Base-by-base conservation (phyloP, 352 stramenopile species). In the Globisporangium middletonii region DNA sequence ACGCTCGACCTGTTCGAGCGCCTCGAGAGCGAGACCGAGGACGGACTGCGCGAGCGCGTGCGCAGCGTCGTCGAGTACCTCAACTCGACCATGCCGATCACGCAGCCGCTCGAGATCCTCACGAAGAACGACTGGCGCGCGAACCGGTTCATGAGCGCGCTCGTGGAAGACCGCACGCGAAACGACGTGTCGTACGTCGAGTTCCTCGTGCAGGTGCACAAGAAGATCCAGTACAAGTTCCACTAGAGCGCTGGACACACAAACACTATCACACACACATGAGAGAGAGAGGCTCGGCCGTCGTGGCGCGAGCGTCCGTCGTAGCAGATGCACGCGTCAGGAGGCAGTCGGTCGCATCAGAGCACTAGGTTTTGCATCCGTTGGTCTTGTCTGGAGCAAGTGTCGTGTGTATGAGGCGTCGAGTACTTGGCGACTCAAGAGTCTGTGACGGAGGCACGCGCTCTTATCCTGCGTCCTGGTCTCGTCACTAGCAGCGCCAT, bases 151-250 rank as follows among this genome's bases (percentile, higher is more conserved):
- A 91, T 92, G 75, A 91, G 77, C 61, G 75, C 81, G 44, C 72
- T 96, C 37, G 84, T 95, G 60, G 87, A 96, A 64, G 86, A 95
- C 62, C 80, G 83, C 50, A 91, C 83, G 49, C 77, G 76, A 35
- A 91, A 92, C 65, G 84, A 93, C 60, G 77, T 92, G 38, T 94
- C 83, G 53, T 96, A 96, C 61, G 86, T 95, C 28, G 88, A 96
- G 69, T 95, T 95, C 67, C 67, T 96, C 42, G 86, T 92, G 46
- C 79, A 93, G 58, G 78, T 94, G 54, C 88, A 96, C 74, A 94
- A 93, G 69, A 90, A 95, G 73, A 94, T 96, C 72, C 86, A 95
- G 73, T 85, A 92, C 63, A 93, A 92, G 71, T 92, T 95, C 68
- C 84, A 89, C 64, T 89, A 89, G 73, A 75, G 57, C 26, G 15